Evolutionary conservation across 2,329 filamentous ascomycete species (phyloP).

Genomic region (Paecilomyces dactylethromorphus): DNA sequence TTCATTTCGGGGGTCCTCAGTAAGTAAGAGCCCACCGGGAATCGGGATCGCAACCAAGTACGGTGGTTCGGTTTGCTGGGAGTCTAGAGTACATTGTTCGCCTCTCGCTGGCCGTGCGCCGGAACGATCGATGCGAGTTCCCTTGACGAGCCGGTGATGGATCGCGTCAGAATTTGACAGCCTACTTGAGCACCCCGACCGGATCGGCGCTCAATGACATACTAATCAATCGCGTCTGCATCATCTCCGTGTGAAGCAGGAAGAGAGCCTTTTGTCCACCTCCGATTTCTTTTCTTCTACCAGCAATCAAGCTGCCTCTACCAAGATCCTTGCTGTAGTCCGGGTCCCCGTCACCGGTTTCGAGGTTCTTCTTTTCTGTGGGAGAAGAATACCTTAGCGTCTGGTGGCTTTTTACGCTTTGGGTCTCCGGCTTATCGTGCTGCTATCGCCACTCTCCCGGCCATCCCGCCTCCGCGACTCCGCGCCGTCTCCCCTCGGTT

Average conservation of each 20-base stretch:
- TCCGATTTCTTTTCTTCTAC: background rate
- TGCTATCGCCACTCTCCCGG: background rate
- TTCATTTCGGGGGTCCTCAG: background rate
- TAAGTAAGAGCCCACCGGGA: background rate
- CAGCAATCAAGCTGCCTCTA: background rate
- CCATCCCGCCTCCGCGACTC: background rate
- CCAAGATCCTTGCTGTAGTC: no score
- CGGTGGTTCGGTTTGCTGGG: background rate
- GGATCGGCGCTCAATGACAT: background rate
- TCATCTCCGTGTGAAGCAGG: background rate
- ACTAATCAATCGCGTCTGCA: background rate
- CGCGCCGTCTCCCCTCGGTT: background rate
- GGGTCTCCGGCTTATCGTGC: background rate
- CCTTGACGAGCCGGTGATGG: background rate
- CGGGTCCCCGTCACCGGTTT: background rate
- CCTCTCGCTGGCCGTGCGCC: background rate
- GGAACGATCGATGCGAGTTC: background rate
- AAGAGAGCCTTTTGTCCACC: background rate
- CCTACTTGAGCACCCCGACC: background rate
- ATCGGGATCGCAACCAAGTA: background rate
- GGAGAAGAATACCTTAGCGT: background rate
- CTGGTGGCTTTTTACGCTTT: background rate
- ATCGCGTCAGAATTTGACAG: background rate
- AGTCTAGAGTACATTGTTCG: background rate
- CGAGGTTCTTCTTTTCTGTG: background rate